Percentiles rank a stretch among this genome's conserved stretches.
phyloP scores from a whole-genome alignment of 257 asterid genomes.

The Rubia yunnanensis region DNA sequence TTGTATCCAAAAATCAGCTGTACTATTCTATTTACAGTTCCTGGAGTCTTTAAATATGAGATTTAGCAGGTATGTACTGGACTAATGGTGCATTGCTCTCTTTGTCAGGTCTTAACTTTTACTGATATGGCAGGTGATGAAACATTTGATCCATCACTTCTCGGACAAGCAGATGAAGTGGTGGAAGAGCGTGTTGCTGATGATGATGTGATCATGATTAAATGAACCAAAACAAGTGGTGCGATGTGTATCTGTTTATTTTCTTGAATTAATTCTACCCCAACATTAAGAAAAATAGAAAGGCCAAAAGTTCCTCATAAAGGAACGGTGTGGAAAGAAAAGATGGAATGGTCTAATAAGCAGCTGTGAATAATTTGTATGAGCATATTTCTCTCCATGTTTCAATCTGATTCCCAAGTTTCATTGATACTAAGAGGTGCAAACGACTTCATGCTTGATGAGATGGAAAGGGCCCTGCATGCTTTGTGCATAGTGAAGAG shows the following conservation, averaged over 20 bases:
- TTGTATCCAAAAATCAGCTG: not conserved
- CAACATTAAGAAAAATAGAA: not conserved
- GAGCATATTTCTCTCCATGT: not conserved
- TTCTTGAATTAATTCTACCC: not conserved
- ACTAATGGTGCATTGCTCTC: constrained; percentile 14
- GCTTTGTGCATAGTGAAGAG: constrained; percentile 84
- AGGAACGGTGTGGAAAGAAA: no score
- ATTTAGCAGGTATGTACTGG: constrained; percentile 21
- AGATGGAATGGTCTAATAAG: not conserved
- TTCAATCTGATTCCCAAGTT: constrained; percentile 37
- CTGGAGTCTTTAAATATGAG: not conserved
- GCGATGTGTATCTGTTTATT: constrained; percentile 36
- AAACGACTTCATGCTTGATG: constrained; percentile 84
- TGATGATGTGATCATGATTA: constrained; percentile 84
- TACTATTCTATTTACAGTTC: constrained; percentile 1
- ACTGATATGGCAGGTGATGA: constrained; percentile 98
- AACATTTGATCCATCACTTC: constrained; percentile 74
- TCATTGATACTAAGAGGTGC: constrained; percentile 89
- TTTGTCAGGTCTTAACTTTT: constrained; percentile 67
- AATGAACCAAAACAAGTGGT: constrained; percentile 70
- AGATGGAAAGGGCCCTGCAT: constrained; percentile 96
- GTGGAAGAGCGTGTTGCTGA: constrained; percentile 88
- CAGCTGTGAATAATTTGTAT: not conserved
- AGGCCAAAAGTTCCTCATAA: no score
- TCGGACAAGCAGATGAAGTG: constrained; percentile 87